Base-by-base conservation (phyloP, 148 eudicot species). In the Diospyros lotus region DNA sequence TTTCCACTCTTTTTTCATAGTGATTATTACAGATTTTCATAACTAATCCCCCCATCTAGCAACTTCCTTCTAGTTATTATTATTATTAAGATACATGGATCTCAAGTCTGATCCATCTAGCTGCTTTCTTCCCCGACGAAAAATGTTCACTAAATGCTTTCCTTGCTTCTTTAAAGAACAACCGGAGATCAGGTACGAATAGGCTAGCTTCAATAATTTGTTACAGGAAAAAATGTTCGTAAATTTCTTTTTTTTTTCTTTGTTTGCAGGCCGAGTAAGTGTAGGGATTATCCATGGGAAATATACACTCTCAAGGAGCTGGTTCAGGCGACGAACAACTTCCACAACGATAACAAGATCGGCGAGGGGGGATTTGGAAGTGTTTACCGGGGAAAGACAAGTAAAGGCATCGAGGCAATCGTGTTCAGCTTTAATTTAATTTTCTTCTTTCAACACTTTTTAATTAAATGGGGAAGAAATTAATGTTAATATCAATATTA, bases 331-430 rank as follows among this genome's bases (percentile, higher is more conserved):
- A 81, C 86, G 52, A 86, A 83, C 78, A 83, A 81, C 75, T 86
- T 86, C 42, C 81, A 83, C 63, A 56, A 74, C 4, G 81, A 79
- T 66, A 76, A 83, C 79, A 81, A 83, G 78, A 83, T 83, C 28
- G 86, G 89, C 11, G 86, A 83, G 74, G 86, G 86, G 1, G 86
- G 89, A 4, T 86, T 83, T 41, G 86, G 88, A 73, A 83, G 86
- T 69, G 86, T 86, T 70, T 86, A 86, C 48, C 79, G 88, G 88
- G 88, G 88, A 42, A 74, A 77, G 81, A 86, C 86, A 55, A 69
- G 73, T 72, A 83, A 78, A 76, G 84, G 88, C 50, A 68, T 72
- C 9, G 86, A 86, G 88, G 88, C 66, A 86, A 73, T 69, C 17
- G 40, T 77, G 4, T 44, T 41, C 45, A 39, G 39, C 77, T 48